These are phyloP conservation scores for Fusarium zealandicum DNA, from an alignment of 2,329 filamentous ascomycete species.

Conservation along the genomic window DNA sequence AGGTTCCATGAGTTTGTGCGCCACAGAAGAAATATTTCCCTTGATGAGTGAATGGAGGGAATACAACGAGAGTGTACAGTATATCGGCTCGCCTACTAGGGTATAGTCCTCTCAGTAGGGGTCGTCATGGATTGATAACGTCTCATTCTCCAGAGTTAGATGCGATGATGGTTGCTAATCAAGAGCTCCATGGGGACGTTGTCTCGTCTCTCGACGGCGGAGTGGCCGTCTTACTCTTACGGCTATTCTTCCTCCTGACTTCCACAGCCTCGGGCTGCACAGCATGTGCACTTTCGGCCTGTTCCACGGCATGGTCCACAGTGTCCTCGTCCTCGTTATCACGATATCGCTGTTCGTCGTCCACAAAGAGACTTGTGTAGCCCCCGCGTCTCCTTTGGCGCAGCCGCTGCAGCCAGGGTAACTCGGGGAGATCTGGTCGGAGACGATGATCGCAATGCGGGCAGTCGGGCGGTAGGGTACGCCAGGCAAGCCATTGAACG, in stretches of 20 bases:
- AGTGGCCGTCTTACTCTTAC: conserved; percentile 36
- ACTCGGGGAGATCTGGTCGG: conserved; percentile 47
- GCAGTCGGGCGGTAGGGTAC: conserved; percentile 49
- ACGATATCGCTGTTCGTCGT: conserved; percentile 39
- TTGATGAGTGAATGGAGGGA: too few species aligned
- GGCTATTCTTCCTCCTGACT: conserved; percentile 33
- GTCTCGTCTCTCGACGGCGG: conserved; percentile 32
- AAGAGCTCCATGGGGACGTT: conserved; percentile 25
- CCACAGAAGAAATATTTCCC: too few species aligned
- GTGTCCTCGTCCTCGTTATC: conserved; percentile 38
- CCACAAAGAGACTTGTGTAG: conserved; percentile 33
- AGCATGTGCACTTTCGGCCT: conserved; percentile 8
- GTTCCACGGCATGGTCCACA: conserved; percentile 7
- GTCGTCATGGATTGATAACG: conserved; percentile 6
- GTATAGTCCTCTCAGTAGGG: conserved; percentile 14
- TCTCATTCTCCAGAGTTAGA: not conserved
- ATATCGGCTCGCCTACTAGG: too few species aligned
- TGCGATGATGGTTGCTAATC: not conserved
- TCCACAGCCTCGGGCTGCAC: conserved; percentile 34
- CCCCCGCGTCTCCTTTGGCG: conserved; percentile 23
- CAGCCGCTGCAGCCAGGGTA: conserved; percentile 46
- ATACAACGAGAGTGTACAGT: too few species aligned
- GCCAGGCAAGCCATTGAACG: conserved; percentile 51
- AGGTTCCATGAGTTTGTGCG: not conserved
- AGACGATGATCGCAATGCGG: conserved; percentile 51